phyloP scores from a whole-genome alignment of 1,284 basidiomycete genomes.

The Mycosarcoma maydis region DNA sequence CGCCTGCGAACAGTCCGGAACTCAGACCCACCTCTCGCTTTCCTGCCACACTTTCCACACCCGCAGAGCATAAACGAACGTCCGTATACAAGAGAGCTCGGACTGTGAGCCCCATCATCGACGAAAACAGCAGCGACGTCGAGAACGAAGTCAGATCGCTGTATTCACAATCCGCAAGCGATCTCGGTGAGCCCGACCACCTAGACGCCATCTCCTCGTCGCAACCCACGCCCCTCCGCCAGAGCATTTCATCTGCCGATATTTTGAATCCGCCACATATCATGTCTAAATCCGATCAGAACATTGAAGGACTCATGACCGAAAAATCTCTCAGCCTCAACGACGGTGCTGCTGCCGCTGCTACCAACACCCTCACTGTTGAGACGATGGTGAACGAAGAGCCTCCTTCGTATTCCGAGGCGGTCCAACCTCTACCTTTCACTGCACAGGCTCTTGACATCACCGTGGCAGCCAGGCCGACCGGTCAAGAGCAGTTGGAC shows the following conservation, averaged over 20 bases:
- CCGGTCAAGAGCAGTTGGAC: conserved; percentile 38
- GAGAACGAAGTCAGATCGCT: conserved; percentile 27
- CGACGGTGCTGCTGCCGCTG: conserved; percentile 11
- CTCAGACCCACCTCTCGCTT: conserved; percentile 20
- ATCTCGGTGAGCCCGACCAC: conserved; percentile 29
- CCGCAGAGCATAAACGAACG: conserved; percentile 6
- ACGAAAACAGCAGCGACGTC: conserved; percentile 49
- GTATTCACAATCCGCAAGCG: conserved; percentile 36
- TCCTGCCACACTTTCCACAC: conserved; percentile 1
- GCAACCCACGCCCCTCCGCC: conserved; percentile 38
- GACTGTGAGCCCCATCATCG: conserved; percentile 46
- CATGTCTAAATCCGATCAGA: conserved; percentile 34
- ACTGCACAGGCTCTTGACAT: not conserved
- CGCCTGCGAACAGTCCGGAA: conserved; percentile 27
- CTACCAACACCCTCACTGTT: not conserved
- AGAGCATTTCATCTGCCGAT: conserved; percentile 36
- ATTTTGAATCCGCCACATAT: conserved; percentile 1
- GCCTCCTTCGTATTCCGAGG: conserved; percentile 36
- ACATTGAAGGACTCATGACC: conserved; percentile 46
- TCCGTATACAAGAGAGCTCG: conserved; percentile 40
- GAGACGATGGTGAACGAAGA: conserved; percentile 10
- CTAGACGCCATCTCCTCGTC: not conserved
- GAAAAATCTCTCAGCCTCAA: conserved; percentile 41
- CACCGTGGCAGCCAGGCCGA: conserved; percentile 10
- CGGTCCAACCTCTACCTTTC: conserved; percentile 2